Conservation (phyloP, 148 eudicot species). For the Spergularia bocconei region DNA sequence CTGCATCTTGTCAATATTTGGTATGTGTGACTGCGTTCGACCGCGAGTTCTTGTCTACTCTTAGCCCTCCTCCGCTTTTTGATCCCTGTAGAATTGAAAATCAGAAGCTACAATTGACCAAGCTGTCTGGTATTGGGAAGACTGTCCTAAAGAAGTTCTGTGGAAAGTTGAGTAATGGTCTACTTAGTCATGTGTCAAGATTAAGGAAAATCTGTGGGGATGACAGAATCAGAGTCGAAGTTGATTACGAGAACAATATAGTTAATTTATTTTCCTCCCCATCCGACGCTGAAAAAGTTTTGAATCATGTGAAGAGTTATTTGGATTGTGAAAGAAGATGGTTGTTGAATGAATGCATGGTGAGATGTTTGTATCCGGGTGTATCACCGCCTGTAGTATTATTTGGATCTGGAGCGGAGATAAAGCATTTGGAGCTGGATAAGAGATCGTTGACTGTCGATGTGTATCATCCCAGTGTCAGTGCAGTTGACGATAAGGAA, state of each 20-base stretch:
- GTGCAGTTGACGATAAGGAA: constrained; percentile 63
- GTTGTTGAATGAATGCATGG: constrained; percentile 74
- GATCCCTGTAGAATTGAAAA: constrained; percentile 50
- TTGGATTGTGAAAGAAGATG: constrained; percentile 55
- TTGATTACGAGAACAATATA: constrained; percentile 56
- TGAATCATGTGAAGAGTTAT: constrained; percentile 33
- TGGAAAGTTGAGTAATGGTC: constrained; percentile 52
- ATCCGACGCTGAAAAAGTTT: constrained; percentile 50
- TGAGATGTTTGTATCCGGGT: constrained; percentile 63
- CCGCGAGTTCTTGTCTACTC: constrained; percentile 42
- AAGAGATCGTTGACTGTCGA: constrained; percentile 78
- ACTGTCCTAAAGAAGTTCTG: constrained; percentile 68
- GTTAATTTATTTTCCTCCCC: constrained; percentile 51
- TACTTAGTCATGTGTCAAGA: constrained; percentile 45
- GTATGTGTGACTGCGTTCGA: constrained; percentile 75
- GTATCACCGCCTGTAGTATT: constrained; percentile 65
- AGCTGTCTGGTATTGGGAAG: constrained; percentile 56
- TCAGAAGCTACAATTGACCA: constrained; percentile 49
- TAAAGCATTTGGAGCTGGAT: constrained; percentile 86
- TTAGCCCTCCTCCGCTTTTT: constrained; percentile 63
- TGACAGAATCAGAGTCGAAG: constrained; percentile 69
- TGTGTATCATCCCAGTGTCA: constrained; percentile 45
- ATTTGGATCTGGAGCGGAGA: constrained; percentile 90
- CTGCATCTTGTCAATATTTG: constrained; percentile 58
- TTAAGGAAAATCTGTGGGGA: constrained; percentile 43